A percentile compares a stretch with the other conserved stretches of the same genome.
Conservation (phyloP, 495 filamentous ascomycete genomes). For the Hyaloscypha bicolor region DNA sequence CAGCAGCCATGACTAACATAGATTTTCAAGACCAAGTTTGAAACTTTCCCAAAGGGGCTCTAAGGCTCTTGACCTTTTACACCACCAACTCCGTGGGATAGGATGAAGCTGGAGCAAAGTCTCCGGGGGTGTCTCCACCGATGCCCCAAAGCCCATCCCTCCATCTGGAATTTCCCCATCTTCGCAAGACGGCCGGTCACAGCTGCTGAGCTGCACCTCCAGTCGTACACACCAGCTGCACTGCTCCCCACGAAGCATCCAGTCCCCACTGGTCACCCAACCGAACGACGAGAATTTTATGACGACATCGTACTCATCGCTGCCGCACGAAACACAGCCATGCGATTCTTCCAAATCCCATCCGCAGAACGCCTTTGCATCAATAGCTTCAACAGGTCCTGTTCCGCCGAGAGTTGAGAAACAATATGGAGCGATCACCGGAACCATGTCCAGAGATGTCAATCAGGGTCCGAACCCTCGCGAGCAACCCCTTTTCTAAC, state of each 20-base stretch:
- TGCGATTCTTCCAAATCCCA: constrained; percentile 3
- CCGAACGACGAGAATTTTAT: neutral
- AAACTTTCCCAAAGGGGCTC: neutral
- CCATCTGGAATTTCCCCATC: neutral
- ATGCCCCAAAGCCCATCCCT: neutral
- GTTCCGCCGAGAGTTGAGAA: neutral
- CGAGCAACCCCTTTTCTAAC: neutral
- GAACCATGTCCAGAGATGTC: neutral
- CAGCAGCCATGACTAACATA: neutral
- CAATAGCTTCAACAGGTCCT: neutral
- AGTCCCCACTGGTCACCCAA: neutral
- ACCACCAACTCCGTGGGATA: neutral
- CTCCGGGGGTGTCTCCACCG: neutral
- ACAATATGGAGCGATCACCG: neutral
- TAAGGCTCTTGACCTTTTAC: neutral
- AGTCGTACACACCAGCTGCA: too few relatives aligned
- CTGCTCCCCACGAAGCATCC: neutral
- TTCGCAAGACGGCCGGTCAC: neutral
- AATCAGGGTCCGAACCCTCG: constrained; percentile 5
- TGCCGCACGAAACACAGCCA: neutral
- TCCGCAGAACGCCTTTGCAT: neutral
- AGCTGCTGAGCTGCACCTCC: constrained; percentile 1
- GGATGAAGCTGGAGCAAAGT: neutral
- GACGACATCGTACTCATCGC: constrained; percentile 11
- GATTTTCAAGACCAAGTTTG: neutral